Base-by-base conservation (phyloP, 1,284 basidiomycete species). In the Puccinia polysora region DNA sequence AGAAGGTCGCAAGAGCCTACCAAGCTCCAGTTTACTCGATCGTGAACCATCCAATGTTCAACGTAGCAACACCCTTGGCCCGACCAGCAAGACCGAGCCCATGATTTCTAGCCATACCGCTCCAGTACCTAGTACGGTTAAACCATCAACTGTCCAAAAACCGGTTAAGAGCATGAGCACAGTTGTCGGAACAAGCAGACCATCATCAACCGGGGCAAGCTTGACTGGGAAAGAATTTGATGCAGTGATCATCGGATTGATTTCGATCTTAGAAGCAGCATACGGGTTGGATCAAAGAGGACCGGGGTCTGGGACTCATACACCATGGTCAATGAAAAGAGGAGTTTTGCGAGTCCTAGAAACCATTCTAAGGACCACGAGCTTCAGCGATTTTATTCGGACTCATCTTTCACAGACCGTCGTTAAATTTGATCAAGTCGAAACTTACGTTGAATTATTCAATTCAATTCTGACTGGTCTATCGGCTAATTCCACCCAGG, bases 211-310 rank as follows among this genome's bases (percentile, higher is more conserved):
- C 14, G 34, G 47, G 43, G 23, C 25, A 47, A 50, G 25, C 30
- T n/a, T 69, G 7, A 50, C n/a, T 36, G 52, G 18, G 18, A 36
- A 58, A 53, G 68, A 70, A n/a, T 70, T 70, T 60, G 68, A 70
- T 50, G 59, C 68, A 32, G 50, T 70, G 14, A 25, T 70, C 47
- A 53, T 62, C 25, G 68, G 38, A 8, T 23, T 70, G 2, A 62
- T 70, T 10, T 60, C 55, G 34, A 52, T 70, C 23, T 52, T 70
- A 25, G 68, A 70, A 60, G 68, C 68, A 18, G 68, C 68, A n/a
- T 70, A 70, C 53, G 68, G 68, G 32, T 28, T 70, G 12, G 56
- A 62, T 40, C 40, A 49, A 28, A 52, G 40, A 18, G 40, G 32
- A 58, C 20, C n/a, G 38, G 62, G 62, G 18, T 49, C 30, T 10